Evolutionary conservation across 345 rosid genomes (phyloP), one percentile per base, ranked within the genome.

Genomic region (Adansonia digitata): DNA sequence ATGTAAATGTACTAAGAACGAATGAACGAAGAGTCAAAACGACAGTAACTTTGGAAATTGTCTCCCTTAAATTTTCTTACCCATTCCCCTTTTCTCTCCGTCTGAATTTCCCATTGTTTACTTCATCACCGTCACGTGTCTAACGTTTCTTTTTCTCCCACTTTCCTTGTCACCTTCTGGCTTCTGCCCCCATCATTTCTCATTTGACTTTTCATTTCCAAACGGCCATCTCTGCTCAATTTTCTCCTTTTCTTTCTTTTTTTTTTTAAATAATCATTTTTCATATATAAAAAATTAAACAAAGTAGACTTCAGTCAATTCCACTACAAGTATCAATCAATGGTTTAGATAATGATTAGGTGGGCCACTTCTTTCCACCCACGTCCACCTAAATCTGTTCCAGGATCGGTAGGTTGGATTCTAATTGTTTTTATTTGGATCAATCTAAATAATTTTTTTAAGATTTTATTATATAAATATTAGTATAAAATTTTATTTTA

Each of bases 121-220:
- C 76, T 60, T 60, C 22, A 43, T 1, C 27, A 9, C 17, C n/a
- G 18, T 60, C 57, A 73, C 69, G 69, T 60, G 76, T 60, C 68
- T 60, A 29, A n/a, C 76, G 57, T 26, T 43, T 40, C 48, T 24
- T 27, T 68, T n/a, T 14, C 46, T 10, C 22, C 0, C 7, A 0
- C 10, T 31, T 26, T 17, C 13, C 15, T 48, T 61, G 66, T 62
- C 72, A 5, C 49, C 64, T 72, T 72, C 75, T 53, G 8, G n/a
- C n/a, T n/a, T n/a, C n/a, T n/a, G n/a, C n/a, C 24, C 34, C 34
- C 49, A 2, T 22, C n/a, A n/a, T 2, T 27, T 39, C 14, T 22
- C 34, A 10, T 7, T 56, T 24, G 13, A 56, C 35, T 49, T 49
- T 66, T 66, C 29, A 46, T 17, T 65, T n/a, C n/a, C 70, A 4